Base-by-base conservation (phyloP, 2,329 filamentous ascomycete genomes). In the Talaromyces sp. region DNA sequence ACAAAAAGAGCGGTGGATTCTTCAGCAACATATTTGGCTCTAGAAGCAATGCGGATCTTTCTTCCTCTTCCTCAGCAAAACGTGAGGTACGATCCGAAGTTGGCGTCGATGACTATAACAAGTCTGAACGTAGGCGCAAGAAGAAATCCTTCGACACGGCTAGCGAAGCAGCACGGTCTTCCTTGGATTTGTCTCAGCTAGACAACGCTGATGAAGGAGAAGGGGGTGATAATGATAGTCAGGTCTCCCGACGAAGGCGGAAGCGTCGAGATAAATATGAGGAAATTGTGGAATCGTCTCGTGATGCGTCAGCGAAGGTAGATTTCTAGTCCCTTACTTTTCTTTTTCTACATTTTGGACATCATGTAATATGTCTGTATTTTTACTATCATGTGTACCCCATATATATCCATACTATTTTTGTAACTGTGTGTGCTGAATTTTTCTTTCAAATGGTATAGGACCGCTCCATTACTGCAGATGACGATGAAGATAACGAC, bases 131-230 rank as follows among this genome's bases (percentile, higher is more conserved):
- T 62, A 77, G 76, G 51, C 79, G 77, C 63, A 76, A 77, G 65
- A 80, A 81, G 67, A 79, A 74, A 70, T 67, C 75, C 68, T 69
- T 74, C 30, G 68, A 70, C 51, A 39, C 36, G 30, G 47, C 58
- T 27, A 64, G 76, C 44, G 80, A 84, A 39, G 81, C 82, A 63
- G 67, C 75, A 25, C 81, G 78, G 67, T 83, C 79, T 17, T 69
- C 75, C n/a, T 69, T 72, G 25, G 81, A 83, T 33, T 75, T 79
- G 27, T 78, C 78, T 32, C 59, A 77, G 77, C 67, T 77, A 83
- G 63, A 78, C 81, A 72, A 81, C 79, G 65, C 75, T 71, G 63
- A 75, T 64, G 65, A 72, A 63, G 65, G 75, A 56, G 75, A 77
- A 56, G 75, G 77, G 61, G 77, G 78, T 55, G 73, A 74, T 30